Conservation (phyloP, 768 basidiomycete genomes). For the Leccinum pellstonianum region DNA sequence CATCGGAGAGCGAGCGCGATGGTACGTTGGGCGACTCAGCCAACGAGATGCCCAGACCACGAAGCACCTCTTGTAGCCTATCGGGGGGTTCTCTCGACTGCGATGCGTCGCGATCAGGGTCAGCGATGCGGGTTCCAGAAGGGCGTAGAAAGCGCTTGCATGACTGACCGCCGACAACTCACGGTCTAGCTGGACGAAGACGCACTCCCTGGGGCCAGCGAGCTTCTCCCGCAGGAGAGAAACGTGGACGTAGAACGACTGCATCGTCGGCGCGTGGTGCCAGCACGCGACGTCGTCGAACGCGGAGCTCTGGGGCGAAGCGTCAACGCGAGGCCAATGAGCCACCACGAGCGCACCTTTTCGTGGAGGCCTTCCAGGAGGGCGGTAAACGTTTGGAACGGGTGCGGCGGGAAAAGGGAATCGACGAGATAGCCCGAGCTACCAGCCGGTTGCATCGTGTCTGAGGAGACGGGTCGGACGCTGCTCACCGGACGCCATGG, state of each 20-base stretch:
- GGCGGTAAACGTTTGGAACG: slow-evolving; percentile 33
- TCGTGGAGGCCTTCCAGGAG: slow-evolving; percentile 41
- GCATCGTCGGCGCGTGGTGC: slow-evolving; percentile 45
- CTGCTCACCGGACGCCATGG: slow-evolving; percentile 41
- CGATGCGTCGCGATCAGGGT: slow-evolving; percentile 5
- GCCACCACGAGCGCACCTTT: slow-evolving; percentile 29
- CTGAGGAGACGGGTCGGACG: neutral
- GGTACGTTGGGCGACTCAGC: slow-evolving; percentile 6
- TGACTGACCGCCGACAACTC: slow-evolving; percentile 23
- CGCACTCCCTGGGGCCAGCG: neutral
- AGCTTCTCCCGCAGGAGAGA: slow-evolving; percentile 18
- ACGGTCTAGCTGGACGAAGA: slow-evolving; percentile 22
- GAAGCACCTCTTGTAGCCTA: slow-evolving; percentile 16
- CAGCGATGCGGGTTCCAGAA: neutral
- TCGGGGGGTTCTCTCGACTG: slow-evolving; percentile 15
- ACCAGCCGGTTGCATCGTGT: neutral
- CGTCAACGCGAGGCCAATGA: neutral
- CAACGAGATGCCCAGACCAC: slow-evolving; percentile 6
- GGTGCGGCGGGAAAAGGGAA: slow-evolving; percentile 35
- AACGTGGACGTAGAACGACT: slow-evolving; percentile 56
- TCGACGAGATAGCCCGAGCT: slow-evolving; percentile 53
- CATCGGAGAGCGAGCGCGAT: slow-evolving; percentile 32
- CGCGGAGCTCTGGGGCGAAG: slow-evolving; percentile 8
- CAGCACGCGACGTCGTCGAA: slow-evolving; percentile 47
- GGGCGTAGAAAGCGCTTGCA: neutral